Evolutionary conservation across 2,329 filamentous ascomycete species (phyloP).

Genomic region (Pseudogymnoascus sp.): DNA sequence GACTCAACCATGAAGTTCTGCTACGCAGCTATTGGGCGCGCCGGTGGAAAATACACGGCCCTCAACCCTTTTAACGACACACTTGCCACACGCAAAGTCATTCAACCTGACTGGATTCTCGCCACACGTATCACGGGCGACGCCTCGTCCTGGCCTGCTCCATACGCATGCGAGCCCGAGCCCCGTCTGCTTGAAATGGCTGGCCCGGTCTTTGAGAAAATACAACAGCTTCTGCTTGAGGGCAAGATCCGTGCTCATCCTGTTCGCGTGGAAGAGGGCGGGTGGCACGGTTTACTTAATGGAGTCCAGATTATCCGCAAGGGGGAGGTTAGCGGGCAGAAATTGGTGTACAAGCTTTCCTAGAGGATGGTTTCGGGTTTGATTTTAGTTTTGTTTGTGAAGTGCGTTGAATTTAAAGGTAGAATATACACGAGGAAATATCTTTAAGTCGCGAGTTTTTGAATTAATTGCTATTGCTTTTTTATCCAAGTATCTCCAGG

Average conservation of each 20-base stretch:
- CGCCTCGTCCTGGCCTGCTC: slow-evolving; percentile 1
- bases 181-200: not conserved
- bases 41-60: slow-evolving; percentile 33
- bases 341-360: slow-evolving; percentile 7
- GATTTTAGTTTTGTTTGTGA: no score
- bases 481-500: no score
- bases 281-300: not conserved
- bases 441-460: no score
- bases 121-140: no score
- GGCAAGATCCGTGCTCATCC: slow-evolving; percentile 9
- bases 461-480: no score
- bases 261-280: not conserved
- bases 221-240: slow-evolving; percentile 1
- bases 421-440: no score
- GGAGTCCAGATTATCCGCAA: slow-evolving; percentile 8
- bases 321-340: slow-evolving; percentile 1
- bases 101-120: no score
- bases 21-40: slow-evolving; percentile 31
- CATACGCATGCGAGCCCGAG: not conserved
- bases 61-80: slow-evolving; percentile 26
- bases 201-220: not conserved
- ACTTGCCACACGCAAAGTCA: no score
- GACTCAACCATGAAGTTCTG: slow-evolving; percentile 30
- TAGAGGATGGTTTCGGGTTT: no score
- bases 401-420: no score